Conservation (phyloP, 257 asterid species). For the Fraxinus excelsior region DNA sequence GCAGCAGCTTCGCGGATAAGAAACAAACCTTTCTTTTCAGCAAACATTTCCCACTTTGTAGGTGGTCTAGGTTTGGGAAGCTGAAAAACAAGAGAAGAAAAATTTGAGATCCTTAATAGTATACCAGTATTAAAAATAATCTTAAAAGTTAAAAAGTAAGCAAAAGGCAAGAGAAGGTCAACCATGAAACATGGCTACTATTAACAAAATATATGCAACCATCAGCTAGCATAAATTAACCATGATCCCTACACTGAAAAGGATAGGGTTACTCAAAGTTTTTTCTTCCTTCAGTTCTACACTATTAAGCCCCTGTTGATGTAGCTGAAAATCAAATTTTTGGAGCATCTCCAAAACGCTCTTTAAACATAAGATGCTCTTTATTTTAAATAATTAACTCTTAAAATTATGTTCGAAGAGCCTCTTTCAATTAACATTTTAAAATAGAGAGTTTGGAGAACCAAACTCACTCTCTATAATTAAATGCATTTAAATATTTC, state of each 20-base stretch:
- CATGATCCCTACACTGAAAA: background rate
- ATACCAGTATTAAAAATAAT: background rate
- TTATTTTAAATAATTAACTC: too few relatives aligned
- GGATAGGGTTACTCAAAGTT: background rate
- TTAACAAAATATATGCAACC: background rate
- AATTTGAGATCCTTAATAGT: slow-evolving; percentile 16
- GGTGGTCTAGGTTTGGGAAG: slow-evolving; percentile 93
- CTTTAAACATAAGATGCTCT: too few relatives aligned
- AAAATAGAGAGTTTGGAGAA: too few relatives aligned
- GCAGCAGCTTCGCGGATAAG: background rate
- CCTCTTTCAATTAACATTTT: too few relatives aligned
- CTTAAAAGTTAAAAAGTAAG: background rate
- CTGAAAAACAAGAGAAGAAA: slow-evolving; percentile 44
- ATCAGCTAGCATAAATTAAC: slow-evolving; percentile 2
- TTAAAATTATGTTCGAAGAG: too few relatives aligned
- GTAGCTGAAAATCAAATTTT: too few relatives aligned
- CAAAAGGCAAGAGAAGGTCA: background rate
- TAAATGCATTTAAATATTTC: too few relatives aligned
- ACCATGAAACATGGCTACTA: background rate
- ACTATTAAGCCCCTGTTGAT: too few relatives aligned
- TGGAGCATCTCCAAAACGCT: background rate
- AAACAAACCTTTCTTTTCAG: slow-evolving; percentile 81
- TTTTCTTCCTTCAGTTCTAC: background rate
- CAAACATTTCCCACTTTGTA: slow-evolving; percentile 88
- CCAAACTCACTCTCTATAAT: too few relatives aligned